Evolutionary conservation across 169 alveolate species (phyloP).

Genomic region (Cryptosporidium sp.): DNA sequence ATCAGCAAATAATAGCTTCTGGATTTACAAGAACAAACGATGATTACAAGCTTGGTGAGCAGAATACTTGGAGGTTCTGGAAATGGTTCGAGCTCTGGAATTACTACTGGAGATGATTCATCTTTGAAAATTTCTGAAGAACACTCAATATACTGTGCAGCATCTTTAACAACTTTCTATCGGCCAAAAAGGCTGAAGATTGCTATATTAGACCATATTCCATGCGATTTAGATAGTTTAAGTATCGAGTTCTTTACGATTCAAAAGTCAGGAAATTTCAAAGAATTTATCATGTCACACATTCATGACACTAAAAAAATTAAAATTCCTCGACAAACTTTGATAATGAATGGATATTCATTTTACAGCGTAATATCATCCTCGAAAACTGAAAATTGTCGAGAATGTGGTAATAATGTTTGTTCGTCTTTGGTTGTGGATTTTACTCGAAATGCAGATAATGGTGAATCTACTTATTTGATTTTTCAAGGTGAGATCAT

Average conservation of each 20-base stretch:
- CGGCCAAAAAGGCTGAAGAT: slow-evolving; percentile 60
- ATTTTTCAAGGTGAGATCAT: slow-evolving; percentile 74
- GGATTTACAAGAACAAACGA: not conserved
- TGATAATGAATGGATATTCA: slow-evolving; percentile 64
- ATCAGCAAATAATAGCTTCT: not conserved
- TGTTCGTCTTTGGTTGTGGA: slow-evolving; percentile 71
- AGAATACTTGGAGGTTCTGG: slow-evolving; percentile 39
- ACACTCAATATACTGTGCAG: slow-evolving; percentile 39
- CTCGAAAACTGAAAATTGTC: slow-evolving; percentile 14
- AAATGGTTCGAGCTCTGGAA: not conserved
- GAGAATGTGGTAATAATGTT: slow-evolving; percentile 23
- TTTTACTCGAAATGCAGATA: slow-evolving; percentile 71
- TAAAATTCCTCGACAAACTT: slow-evolving; percentile 21
- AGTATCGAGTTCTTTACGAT: slow-evolving; percentile 52
- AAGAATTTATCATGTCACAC: slow-evolving; percentile 61
- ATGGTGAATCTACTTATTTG: slow-evolving; percentile 71
- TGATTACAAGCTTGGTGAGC: slow-evolving; percentile 63
- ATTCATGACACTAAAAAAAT: slow-evolving; percentile 40
- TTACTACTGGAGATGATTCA: not conserved
- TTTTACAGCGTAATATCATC: slow-evolving; percentile 62
- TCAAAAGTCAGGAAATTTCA: slow-evolving; percentile 59
- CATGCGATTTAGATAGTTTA: slow-evolving; percentile 24
- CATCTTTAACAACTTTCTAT: slow-evolving; percentile 60
- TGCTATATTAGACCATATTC: slow-evolving; percentile 68
- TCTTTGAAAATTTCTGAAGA: slow-evolving; percentile 41